Conservation (phyloP, 306 rosid species). For the Crataegus laevigata region DNA sequence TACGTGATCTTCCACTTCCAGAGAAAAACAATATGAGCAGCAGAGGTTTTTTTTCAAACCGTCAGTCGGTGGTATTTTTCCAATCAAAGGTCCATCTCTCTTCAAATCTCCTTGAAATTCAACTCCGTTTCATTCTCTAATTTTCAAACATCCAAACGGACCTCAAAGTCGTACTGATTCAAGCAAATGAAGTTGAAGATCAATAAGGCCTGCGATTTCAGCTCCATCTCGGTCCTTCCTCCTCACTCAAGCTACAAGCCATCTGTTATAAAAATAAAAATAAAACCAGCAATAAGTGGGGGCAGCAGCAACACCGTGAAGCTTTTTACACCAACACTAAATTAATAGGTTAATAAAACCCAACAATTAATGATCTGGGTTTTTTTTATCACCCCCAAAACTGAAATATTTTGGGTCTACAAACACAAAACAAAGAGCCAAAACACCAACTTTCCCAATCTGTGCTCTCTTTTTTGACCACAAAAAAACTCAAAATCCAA, state of each 20-base stretch:
- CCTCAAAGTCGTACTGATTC: too few species aligned
- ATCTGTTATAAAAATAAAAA: background rate
- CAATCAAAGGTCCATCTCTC: too few species aligned
- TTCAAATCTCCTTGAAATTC: too few species aligned
- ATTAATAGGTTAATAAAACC: background rate
- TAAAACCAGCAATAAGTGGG: background rate
- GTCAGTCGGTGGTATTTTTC: too few species aligned
- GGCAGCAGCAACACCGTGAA: background rate
- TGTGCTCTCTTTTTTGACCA: background rate
- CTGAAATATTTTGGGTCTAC: slow-evolving; percentile 9
- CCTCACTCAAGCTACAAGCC: background rate
- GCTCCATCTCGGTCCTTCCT: too few species aligned
- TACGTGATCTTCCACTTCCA: too few species aligned
- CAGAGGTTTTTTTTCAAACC: too few species aligned
- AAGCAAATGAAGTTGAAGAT: too few species aligned
- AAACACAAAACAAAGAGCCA: background rate
- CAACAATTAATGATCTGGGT: slow-evolving; percentile 12
- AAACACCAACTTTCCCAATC: background rate
- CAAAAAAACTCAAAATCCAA: slow-evolving; percentile 1
- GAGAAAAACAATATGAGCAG: too few species aligned
- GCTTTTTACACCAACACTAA: background rate
- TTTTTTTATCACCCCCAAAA: background rate
- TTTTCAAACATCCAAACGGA: too few species aligned
- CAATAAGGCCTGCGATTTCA: too few species aligned
- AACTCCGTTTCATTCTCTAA: too few species aligned